Conservation (phyloP, 352 stramenopile genomes). For the Pythium scleroteichum region DNA sequence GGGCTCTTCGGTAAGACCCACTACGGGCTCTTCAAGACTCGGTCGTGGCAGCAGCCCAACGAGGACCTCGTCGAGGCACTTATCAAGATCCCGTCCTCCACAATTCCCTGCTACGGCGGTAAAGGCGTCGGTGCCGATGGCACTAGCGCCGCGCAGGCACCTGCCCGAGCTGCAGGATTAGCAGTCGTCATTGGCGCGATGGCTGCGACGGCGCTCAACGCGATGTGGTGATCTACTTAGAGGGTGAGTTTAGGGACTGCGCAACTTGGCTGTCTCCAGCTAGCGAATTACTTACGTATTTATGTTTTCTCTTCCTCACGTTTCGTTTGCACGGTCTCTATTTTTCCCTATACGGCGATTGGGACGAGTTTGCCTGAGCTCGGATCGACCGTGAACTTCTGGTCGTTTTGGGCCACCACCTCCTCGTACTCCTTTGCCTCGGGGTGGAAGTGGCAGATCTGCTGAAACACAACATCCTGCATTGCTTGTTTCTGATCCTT, state of each 20-base stretch:
- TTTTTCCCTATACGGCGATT: conserved; percentile 23
- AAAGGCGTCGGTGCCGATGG: background rate
- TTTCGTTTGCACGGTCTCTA: background rate
- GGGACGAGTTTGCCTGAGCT: conserved; percentile 60
- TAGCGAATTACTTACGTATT: conserved; percentile 13
- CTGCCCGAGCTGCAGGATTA: background rate
- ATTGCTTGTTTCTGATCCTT: conserved; percentile 59
- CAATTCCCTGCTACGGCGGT: conserved; percentile 67
- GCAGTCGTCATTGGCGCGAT: background rate
- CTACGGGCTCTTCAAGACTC: conserved; percentile 56
- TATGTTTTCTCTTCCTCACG: conserved; percentile 6
- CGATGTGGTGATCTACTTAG: background rate
- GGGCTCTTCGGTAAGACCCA: conserved; percentile 53
- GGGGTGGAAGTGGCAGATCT: conserved; percentile 77
- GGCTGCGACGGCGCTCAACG: background rate
- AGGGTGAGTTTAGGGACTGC: background rate
- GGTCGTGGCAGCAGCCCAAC: conserved; percentile 59
- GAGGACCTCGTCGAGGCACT: conserved; percentile 49
- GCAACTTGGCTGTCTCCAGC: background rate
- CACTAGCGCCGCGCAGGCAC: conserved; percentile 6
- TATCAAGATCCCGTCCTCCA: conserved; percentile 37
- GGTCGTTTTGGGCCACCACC: conserved; percentile 54
- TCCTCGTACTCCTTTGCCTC: conserved; percentile 68
- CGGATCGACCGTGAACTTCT: conserved; percentile 60
- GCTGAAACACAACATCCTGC: conserved; percentile 80